phyloP scores from a whole-genome alignment of 495 filamentous ascomycete genomes.

The Trichodelitschia bisporula region DNA sequence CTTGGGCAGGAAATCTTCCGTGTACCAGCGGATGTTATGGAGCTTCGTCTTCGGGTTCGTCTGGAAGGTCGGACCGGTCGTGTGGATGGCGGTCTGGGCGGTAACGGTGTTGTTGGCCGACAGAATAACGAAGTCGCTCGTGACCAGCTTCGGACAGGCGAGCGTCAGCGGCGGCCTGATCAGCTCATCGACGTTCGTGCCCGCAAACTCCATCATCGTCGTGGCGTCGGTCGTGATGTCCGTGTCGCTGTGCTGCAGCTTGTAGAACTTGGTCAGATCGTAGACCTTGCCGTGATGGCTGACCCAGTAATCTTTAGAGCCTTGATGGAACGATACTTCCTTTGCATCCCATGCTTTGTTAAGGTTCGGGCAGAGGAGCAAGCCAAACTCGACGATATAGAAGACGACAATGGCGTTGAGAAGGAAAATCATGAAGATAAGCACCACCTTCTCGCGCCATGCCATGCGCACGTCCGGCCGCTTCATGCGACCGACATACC shows the following conservation, averaged over 20 bases:
- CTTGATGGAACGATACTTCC: constrained; percentile 48
- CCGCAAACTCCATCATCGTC: constrained; percentile 52
- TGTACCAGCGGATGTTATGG: constrained; percentile 49
- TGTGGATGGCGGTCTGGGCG: constrained; percentile 31
- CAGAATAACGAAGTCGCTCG: constrained; percentile 24
- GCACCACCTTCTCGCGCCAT: constrained; percentile 83
- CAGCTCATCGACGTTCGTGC: constrained; percentile 56
- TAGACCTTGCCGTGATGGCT: constrained; percentile 77
- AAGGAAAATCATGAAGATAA: constrained; percentile 55
- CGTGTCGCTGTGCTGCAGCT: constrained; percentile 52
- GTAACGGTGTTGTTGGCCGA: constrained; percentile 34
- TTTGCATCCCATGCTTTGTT: constrained; percentile 67
- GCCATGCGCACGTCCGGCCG: constrained; percentile 90
- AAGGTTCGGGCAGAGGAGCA: constrained; percentile 67
- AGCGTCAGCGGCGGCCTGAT: constrained; percentile 58
- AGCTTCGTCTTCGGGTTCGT: constrained; percentile 28
- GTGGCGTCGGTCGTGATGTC: constrained; percentile 29
- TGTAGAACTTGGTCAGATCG: constrained; percentile 77
- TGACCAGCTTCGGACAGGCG: constrained; percentile 44
- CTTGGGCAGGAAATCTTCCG: constrained; percentile 40
- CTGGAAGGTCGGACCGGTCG: constrained; percentile 31
- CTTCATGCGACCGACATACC: constrained; percentile 82
- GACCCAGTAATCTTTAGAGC: constrained; percentile 60
- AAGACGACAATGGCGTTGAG: constrained; percentile 73
- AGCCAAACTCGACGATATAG: constrained; percentile 74